A percentile compares a stretch with the other conserved stretches of the same genome.
Evolutionary conservation across 768 basidiomycete species (phyloP).

Genomic region (Pleurotus platypus): DNA sequence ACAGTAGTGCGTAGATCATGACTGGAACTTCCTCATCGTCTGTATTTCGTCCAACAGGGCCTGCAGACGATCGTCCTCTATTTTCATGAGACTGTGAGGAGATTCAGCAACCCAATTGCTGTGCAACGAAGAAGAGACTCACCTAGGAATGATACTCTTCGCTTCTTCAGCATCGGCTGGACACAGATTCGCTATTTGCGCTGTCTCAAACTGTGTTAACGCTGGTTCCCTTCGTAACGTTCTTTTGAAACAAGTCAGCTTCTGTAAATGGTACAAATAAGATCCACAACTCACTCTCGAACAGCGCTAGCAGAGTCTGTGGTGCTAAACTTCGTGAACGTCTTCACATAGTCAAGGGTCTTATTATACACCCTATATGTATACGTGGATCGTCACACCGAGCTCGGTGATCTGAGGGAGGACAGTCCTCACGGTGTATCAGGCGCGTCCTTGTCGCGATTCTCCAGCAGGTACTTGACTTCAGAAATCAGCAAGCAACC

Average conservation of each 20-base stretch:
- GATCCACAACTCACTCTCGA: constrained; percentile 67
- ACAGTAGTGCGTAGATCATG: constrained; percentile 31
- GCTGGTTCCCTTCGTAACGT: constrained; percentile 76
- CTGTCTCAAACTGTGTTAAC: constrained; percentile 86
- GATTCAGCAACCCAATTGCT: no score
- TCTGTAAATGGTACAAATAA: not conserved
- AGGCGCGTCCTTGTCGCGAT: constrained; percentile 82
- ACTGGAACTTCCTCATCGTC: constrained; percentile 87
- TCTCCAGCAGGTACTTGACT: constrained; percentile 86
- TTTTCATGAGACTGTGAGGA: constrained; percentile 65
- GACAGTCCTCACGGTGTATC: constrained; percentile 62
- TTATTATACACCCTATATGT: constrained; percentile 81
- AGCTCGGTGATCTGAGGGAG: not conserved
- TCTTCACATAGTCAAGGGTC: constrained; percentile 87
- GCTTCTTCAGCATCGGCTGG: constrained; percentile 88
- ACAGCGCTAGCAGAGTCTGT: constrained; percentile 82
- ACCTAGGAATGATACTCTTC: constrained; percentile 90
- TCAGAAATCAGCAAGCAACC: constrained; percentile 90
- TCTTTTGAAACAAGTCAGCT: constrained; percentile 29
- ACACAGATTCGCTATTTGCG: constrained; percentile 89
- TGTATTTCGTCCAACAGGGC: constrained; percentile 83
- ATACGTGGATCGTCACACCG: constrained; percentile 2
- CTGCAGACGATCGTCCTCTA: constrained; percentile 86
- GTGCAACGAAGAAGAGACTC: constrained; percentile 9
- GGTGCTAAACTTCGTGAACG: constrained; percentile 86